Conservation (phyloP, 768 basidiomycete species). For the Leccinum obscurum region DNA sequence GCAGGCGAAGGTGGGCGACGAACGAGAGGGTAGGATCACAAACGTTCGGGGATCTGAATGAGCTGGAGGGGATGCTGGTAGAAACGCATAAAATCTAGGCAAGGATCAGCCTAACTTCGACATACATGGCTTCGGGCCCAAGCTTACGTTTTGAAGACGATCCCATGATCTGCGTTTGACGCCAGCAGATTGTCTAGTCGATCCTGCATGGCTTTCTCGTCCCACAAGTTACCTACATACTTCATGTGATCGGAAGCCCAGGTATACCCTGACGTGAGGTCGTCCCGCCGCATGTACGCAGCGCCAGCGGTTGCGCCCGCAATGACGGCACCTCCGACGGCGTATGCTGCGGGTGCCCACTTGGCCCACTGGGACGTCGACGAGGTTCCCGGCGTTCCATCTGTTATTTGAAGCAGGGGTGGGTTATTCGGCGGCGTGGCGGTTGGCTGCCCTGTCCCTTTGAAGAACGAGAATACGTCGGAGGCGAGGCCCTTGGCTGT, state of each 20-base stretch:
- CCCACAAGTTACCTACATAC: constrained; percentile 86
- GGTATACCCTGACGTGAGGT: constrained; percentile 60
- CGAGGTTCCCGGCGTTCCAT: constrained; percentile 22
- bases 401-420: constrained; percentile 33
- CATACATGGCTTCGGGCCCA: not conserved
- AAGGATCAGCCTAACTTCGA: constrained; percentile 1
- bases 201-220: constrained; percentile 58
- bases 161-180: constrained; percentile 59
- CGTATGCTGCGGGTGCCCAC: constrained; percentile 71
- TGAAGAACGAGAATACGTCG: constrained; percentile 57
- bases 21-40: constrained; percentile 63
- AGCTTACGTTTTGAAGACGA: constrained; percentile 73
- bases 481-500: constrained; percentile 64
- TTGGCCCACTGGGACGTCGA: constrained; percentile 48
- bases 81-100: constrained; percentile 72
- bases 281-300: constrained; percentile 80
- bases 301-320: constrained; percentile 85
- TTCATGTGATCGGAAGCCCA: constrained; percentile 90
- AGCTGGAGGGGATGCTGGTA: constrained; percentile 68
- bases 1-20: constrained; percentile 46
- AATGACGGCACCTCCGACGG: constrained; percentile 69
- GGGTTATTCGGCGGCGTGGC: constrained; percentile 27
- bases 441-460: constrained; percentile 41
- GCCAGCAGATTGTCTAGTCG: constrained; percentile 64
- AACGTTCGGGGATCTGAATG: constrained; percentile 68